Evolutionary conservation across 305 asterid genomes (phyloP).

Genomic region (Fraxinus greggii): DNA sequence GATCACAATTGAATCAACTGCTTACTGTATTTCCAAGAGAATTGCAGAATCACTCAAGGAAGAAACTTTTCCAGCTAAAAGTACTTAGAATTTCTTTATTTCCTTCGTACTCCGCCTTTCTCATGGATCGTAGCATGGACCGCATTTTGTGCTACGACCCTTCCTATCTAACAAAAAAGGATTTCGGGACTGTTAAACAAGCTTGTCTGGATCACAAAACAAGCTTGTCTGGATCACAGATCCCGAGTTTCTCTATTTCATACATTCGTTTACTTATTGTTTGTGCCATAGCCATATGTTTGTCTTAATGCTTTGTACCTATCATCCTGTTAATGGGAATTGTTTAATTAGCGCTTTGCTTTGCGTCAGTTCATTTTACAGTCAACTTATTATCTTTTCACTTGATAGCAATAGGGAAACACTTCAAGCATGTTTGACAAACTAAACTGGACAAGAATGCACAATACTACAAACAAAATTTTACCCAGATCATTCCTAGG

Average conservation of each 20-base stretch:
- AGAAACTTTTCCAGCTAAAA: not conserved
- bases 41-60: slow-evolving; percentile 42
- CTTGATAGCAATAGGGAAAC: not conserved
- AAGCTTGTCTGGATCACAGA: no score
- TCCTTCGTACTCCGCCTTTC: not conserved
- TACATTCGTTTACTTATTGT: not conserved
- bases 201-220: not conserved
- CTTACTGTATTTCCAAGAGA: slow-evolving; percentile 66
- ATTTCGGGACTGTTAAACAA: not conserved
- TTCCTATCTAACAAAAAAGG: not conserved
- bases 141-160: not conserved
- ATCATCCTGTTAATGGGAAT: not conserved
- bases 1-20: slow-evolving; percentile 79
- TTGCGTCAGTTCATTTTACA: not conserved
- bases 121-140: not conserved
- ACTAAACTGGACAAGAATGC: not conserved
- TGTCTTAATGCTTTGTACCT: not conserved
- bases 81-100: not conserved
- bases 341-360: not conserved
- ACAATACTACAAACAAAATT: not conserved
- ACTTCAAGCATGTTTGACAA: not conserved
- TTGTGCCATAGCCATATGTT: not conserved
- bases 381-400: not conserved
- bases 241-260: not conserved
- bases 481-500: not conserved